Evolutionary conservation across 768 basidiomycete genomes (phyloP).

Genomic region (Mycena rebaudengoi): DNA sequence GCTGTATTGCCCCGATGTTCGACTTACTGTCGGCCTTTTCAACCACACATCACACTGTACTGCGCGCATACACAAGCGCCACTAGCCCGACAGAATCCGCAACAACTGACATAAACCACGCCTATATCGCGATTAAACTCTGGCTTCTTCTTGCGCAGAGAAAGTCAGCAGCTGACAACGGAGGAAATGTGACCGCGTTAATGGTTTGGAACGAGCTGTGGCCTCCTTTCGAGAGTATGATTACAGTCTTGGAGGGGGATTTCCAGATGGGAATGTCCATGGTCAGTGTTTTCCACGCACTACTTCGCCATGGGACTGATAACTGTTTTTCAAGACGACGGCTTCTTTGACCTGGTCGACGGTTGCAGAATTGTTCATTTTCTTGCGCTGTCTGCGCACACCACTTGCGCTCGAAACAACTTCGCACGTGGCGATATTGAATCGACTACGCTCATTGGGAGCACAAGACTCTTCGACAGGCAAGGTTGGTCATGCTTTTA

Average conservation of each 20-base stretch:
- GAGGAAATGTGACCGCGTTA: conserved; percentile 43
- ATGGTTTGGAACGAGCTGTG: conserved; percentile 81
- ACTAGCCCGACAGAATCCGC: conserved; percentile 50
- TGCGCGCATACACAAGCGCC: conserved; percentile 51
- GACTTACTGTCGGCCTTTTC: conserved; percentile 61
- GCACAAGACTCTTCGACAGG: conserved; percentile 56
- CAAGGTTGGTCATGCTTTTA: conserved; percentile 51
- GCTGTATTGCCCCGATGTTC: conserved; percentile 52
- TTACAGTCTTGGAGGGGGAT: conserved; percentile 59
- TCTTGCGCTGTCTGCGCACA: conserved; percentile 63
- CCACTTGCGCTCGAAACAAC: conserved; percentile 63
- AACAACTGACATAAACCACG: conserved; percentile 70
- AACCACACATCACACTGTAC: conserved; percentile 51
- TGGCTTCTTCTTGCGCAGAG: conserved; percentile 71
- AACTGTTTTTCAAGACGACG: conserved; percentile 56
- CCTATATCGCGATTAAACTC: conserved; percentile 72
- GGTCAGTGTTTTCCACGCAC: conserved; percentile 47
- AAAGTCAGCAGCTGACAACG: conserved; percentile 35
- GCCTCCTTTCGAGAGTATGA: conserved; percentile 70
- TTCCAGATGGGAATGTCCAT: conserved; percentile 49
- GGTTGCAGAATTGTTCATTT: conserved; percentile 71
- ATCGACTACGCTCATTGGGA: conserved; percentile 55
- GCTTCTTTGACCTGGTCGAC: conserved; percentile 65
- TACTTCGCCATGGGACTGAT: conserved; percentile 11
- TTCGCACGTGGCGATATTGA: conserved; percentile 57